A percentile compares a stretch with the other conserved stretches of the same genome.
These are phyloP conservation scores for Colletotrichum somersetense DNA, from an alignment of 2,329 filamentous ascomycete species.

Conservation along the genomic window DNA sequence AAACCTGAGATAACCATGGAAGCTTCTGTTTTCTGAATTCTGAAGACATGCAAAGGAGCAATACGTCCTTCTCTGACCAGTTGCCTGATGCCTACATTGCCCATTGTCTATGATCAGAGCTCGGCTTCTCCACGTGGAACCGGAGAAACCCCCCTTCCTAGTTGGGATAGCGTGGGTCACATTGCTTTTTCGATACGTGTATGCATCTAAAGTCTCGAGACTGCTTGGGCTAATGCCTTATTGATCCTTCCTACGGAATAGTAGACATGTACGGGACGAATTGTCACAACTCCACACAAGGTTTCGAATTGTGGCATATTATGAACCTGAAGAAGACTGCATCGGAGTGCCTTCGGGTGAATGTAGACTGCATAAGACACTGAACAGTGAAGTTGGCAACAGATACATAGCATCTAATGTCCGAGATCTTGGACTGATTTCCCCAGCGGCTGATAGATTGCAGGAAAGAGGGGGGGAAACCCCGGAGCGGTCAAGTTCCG, in stretches of 20 bases:
- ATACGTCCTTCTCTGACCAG: not conserved
- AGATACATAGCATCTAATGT: not conserved
- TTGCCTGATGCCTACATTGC: not conserved
- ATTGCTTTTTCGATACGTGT: not conserved
- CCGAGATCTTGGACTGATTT: conserved; percentile 9
- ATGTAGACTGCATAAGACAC: conserved; percentile 2
- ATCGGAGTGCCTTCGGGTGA: conserved; percentile 25
- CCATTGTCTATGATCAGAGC: not conserved
- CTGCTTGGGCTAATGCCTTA: not conserved
- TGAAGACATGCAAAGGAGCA: not conserved
- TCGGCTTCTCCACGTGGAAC: not conserved
- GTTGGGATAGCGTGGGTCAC: not conserved
- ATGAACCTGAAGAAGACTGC: not conserved
- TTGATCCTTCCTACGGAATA: not conserved
- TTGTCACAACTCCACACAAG: not conserved
- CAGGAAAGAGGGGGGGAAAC: not conserved
- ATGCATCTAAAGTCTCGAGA: not conserved
- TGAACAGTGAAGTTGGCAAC: not conserved
- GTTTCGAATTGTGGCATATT: not conserved
- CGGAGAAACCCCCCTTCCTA: too few relatives aligned
- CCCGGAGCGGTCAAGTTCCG: not conserved
- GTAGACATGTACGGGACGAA: not conserved
- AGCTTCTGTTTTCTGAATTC: not conserved
- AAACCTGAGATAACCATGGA: not conserved
- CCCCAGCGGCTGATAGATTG: not conserved